These are phyloP conservation scores for Ceratocystis huliohia DNA, from an alignment of 2,329 filamentous ascomycete genomes.

Conservation along the genomic window DNA sequence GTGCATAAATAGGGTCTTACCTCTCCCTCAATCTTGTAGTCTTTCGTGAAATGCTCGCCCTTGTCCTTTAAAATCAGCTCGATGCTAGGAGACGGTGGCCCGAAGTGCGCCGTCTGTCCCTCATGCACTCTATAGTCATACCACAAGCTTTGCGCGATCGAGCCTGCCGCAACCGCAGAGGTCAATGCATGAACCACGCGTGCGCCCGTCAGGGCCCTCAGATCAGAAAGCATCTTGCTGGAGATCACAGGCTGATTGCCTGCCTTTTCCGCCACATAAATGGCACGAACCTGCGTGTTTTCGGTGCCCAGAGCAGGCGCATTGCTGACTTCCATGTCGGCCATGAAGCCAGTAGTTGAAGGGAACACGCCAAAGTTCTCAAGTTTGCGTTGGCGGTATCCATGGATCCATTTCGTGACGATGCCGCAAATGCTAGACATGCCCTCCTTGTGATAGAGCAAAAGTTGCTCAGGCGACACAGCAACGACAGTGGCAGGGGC, in stretches of 20 bases:
- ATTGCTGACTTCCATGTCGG: conserved; percentile 37
- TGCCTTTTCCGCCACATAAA: conserved; percentile 65
- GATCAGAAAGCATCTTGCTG: conserved; percentile 59
- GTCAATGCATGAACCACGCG: conserved; percentile 78
- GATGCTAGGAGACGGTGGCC: conserved; percentile 63
- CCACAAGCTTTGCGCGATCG: conserved; percentile 73
- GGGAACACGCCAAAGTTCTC: conserved; percentile 58
- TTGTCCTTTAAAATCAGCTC: conserved; percentile 64
- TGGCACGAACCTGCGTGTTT: conserved; percentile 59
- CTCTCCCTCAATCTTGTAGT: conserved; percentile 49
- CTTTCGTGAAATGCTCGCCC: conserved; percentile 47
- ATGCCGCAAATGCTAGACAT: conserved; percentile 36
- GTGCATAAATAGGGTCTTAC: conserved; percentile 31
- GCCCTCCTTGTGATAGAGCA: conserved; percentile 16
- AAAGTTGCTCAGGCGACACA: conserved; percentile 47
- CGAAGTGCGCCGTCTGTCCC: conserved; percentile 52
- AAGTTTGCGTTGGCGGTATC: conserved; percentile 56
- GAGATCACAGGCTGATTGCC: conserved; percentile 54
- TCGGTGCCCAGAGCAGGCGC: conserved; percentile 44
- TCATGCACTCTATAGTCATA: conserved; percentile 65
- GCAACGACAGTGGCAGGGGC: conserved; percentile 74
- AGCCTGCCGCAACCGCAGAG: conserved; percentile 70
- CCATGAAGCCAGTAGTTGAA: conserved; percentile 37
- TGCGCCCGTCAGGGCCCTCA: conserved; percentile 68
- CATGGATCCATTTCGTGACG: conserved; percentile 56